phyloP scores from a whole-genome alignment of 495 filamentous ascomycete species.

The Hypoxylon crocopeplum region DNA sequence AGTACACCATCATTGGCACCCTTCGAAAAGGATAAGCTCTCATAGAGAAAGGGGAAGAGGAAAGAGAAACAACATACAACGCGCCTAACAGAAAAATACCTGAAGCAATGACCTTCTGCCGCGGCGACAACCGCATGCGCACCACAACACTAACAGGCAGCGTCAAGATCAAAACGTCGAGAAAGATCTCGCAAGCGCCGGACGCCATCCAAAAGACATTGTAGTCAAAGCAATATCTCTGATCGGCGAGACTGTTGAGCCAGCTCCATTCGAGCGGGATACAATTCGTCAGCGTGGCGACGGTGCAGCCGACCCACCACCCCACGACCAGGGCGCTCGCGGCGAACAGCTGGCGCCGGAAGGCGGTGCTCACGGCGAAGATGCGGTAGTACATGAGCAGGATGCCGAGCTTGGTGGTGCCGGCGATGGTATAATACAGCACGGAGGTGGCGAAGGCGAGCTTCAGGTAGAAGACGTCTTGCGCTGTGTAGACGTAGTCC shows the following conservation, averaged over 20 bases:
- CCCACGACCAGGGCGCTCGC: slow-evolving; percentile 17
- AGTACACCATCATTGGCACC: too few species aligned
- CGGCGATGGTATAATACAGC: slow-evolving; percentile 44
- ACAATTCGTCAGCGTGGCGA: slow-evolving; percentile 15
- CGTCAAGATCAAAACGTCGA: slow-evolving; percentile 44
- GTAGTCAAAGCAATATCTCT: slow-evolving; percentile 34
- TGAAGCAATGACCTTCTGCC: slow-evolving; percentile 35
- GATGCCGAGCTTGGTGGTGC: slow-evolving; percentile 44
- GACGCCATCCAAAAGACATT: slow-evolving; percentile 39
- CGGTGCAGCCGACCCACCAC: slow-evolving; percentile 30
- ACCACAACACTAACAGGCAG: slow-evolving; percentile 41
- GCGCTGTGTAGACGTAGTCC: slow-evolving; percentile 48
- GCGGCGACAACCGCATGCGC: slow-evolving; percentile 31
- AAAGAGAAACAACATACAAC: slow-evolving; percentile 32
- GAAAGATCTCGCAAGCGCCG: slow-evolving; percentile 38
- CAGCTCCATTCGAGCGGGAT: neutral
- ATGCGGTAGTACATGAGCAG: slow-evolving; percentile 48
- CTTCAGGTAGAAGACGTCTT: slow-evolving; percentile 58
- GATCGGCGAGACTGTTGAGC: neutral
- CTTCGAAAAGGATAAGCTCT: neutral
- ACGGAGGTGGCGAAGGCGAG: slow-evolving; percentile 35
- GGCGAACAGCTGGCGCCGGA: slow-evolving; percentile 23
- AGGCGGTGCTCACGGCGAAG: slow-evolving; percentile 35
- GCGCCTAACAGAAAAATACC: slow-evolving; percentile 44
- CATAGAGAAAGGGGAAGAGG: neutral